Base-by-base conservation (phyloP, 2,329 filamentous ascomycete species). In the Clonostachys byssicola region DNA sequence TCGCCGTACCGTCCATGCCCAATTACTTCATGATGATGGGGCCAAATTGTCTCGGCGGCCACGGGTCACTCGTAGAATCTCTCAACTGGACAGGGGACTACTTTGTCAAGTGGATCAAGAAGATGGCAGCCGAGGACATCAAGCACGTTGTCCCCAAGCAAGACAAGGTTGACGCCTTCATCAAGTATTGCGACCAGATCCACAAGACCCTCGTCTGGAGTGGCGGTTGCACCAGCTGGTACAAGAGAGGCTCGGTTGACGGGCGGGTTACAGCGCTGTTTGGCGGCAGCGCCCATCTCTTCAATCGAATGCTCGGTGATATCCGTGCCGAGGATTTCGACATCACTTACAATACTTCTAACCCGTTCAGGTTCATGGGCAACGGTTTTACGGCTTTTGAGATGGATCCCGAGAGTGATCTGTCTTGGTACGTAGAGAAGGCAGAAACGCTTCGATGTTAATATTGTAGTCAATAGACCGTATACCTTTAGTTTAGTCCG, bases 201-300 rank as follows among this genome's bases (percentile, higher is more conserved):
- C 78, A 81, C 72, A 75, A 75, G 41, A 71, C 73, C 17, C 78
- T 74, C 1, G 69, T 73, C 4, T 81, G 77, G 71, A 63, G 69
- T 12, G 63, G 68, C 12, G 59, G 61, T 13, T 75, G 74, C 47
- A 63, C 68, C 9, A 77, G 73, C 8, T 80, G 75, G 76, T 80
- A 74, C 58, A 79, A 78, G 58, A 64, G 66, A 34, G 72, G 68
- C 6, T 59, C 52, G 8, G 58, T 56, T 9, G 62, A 71, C 34
- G 75, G 72, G 0, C 69, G 70, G 2, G 73, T 80, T 18, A 72
- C 67, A 6, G 74, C 72, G 4, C 58, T 79, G 43, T 74, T 78
- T 51, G 74, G 75, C 0, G 75, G 75, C 6, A 74, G 72, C 53
- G 64, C 74, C 20, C 62, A 74, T 45, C 74, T 78, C 55, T 78